Percentiles rank a stretch among this genome's conserved stretches.
phyloP scores from a whole-genome alignment of 2,329 filamentous ascomycete genomes.

The Colletotrichum acutatum region DNA sequence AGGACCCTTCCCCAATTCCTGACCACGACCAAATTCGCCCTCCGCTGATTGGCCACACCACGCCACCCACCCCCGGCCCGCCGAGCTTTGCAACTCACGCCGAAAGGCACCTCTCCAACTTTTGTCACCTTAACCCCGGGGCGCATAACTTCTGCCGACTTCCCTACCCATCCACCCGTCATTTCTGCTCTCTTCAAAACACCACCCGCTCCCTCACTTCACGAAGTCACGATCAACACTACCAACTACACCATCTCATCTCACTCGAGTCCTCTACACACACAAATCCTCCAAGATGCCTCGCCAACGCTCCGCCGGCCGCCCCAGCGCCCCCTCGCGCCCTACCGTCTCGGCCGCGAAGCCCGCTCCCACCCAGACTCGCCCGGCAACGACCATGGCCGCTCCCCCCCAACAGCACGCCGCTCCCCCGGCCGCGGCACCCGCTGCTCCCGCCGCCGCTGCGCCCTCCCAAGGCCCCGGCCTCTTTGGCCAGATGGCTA shows the following conservation, averaged over 20 bases:
- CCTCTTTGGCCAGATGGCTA: conserved; percentile 96
- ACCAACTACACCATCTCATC: background rate
- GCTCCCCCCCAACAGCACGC: conserved; percentile 56
- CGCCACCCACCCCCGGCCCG: conserved; percentile 22
- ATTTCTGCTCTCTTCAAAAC: conserved; percentile 40
- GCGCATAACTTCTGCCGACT: conserved; percentile 33
- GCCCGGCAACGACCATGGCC: conserved; percentile 77
- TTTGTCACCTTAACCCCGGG: conserved; percentile 1
- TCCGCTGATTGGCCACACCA: conserved; percentile 24
- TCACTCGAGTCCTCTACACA: conserved; percentile 8
- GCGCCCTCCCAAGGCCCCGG: conserved; percentile 77
- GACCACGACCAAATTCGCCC: conserved; percentile 22
- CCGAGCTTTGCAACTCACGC: conserved; percentile 18
- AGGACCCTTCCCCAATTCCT: conserved; percentile 5
- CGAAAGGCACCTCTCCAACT: conserved; percentile 7
- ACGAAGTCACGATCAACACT: background rate
- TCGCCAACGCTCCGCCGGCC: conserved; percentile 79
- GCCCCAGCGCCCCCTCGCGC: conserved; percentile 65
- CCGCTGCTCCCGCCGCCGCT: conserved; percentile 59
- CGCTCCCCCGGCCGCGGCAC: conserved; percentile 47
- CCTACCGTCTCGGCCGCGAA: conserved; percentile 72
- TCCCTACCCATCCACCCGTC: conserved; percentile 38
- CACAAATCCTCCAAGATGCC: conserved; percentile 66
- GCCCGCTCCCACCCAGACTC: conserved; percentile 70
- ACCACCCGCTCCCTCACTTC: background rate